These are phyloP conservation scores for Acacia crassicarpa DNA, from an alignment of 306 rosid species.

Conservation along the genomic window DNA sequence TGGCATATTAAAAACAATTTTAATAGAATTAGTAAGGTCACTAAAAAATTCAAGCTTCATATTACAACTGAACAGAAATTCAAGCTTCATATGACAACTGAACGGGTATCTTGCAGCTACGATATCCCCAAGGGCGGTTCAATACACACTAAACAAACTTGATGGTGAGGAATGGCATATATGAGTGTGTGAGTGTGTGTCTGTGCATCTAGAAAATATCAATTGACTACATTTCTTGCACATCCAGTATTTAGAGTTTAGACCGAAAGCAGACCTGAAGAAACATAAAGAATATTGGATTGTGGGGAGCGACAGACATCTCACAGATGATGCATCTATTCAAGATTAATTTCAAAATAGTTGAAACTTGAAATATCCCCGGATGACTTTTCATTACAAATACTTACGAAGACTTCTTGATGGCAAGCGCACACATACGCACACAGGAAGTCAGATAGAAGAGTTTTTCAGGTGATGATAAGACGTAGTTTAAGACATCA, in stretches of 20 bases:
- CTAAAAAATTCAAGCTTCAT: neutral
- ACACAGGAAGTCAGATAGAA: neutral
- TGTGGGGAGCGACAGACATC: neutral
- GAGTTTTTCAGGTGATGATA: neutral
- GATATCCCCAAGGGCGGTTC: neutral
- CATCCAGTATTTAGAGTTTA: neutral
- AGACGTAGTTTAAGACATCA: neutral
- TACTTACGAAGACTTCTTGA: neutral
- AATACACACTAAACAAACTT: neutral
- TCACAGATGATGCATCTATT: neutral
- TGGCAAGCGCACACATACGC: neutral
- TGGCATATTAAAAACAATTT: conserved; percentile 36
- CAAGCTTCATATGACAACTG: neutral
- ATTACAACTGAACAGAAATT: neutral
- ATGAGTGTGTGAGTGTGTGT: neutral
- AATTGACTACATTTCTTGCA: conserved; percentile 2
- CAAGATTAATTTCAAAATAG: neutral
- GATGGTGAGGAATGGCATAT: neutral
- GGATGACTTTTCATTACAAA: neutral
- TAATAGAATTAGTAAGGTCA: neutral
- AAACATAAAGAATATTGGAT: neutral
- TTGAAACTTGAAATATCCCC: neutral
- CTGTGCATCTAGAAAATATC: neutral
- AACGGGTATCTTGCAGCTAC: neutral
- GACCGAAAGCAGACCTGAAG: neutral